These are phyloP conservation scores for Talaromyces adpressus DNA, from an alignment of 495 filamentous ascomycete genomes.

Conservation along the genomic window DNA sequence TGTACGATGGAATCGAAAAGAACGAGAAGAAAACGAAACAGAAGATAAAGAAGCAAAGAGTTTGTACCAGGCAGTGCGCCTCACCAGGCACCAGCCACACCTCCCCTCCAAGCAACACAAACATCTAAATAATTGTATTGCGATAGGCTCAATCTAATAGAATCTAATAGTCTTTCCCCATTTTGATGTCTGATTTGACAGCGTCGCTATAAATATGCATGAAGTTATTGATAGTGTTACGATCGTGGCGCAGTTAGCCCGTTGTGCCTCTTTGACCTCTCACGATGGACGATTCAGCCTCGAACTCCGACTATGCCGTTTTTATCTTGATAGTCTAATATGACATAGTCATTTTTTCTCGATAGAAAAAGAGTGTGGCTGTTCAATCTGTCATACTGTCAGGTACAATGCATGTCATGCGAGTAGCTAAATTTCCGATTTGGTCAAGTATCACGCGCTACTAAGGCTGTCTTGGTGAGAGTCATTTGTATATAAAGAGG, in stretches of 20 bases:
- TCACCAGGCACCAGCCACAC: neutral
- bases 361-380: neutral
- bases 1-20: neutral
- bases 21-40: neutral
- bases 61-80: neutral
- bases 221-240: neutral
- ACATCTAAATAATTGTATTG: neutral
- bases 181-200: neutral
- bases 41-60: neutral
- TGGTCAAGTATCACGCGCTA: neutral
- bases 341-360: neutral
- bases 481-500: neutral
- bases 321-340: neutral
- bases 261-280: neutral
- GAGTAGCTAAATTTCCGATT: neutral
- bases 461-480: neutral
- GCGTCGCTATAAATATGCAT: neutral
- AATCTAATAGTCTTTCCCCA: neutral
- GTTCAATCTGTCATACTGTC: neutral
- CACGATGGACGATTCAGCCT: neutral
- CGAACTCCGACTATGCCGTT: neutral
- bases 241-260: neutral
- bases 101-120: neutral
- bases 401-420: neutral
- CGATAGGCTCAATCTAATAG: neutral